Percentiles rank a stretch among this genome's conserved stretches.
Evolutionary conservation across 2,329 filamentous ascomycete species (phyloP).

Genomic region (Ceratocystis colombiana): DNA sequence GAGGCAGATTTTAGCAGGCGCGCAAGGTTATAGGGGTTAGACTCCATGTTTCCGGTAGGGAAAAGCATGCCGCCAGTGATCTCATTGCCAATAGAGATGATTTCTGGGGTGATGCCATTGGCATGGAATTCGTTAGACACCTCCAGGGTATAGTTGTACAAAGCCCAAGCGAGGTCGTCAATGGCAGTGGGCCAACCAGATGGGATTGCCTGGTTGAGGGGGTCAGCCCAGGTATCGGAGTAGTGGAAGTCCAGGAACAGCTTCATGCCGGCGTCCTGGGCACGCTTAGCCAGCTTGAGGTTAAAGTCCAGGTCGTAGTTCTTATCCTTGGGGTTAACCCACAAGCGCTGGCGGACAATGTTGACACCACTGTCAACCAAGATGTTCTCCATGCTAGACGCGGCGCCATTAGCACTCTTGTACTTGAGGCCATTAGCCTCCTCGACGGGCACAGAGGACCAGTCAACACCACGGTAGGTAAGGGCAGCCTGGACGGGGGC

Average conservation of each 20-base stretch:
- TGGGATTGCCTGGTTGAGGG: constrained; percentile 51
- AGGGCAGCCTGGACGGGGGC: constrained; percentile 36
- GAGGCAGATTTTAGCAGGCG: constrained; percentile 54
- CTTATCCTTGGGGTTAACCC: constrained; percentile 57
- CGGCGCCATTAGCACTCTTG: constrained; percentile 45
- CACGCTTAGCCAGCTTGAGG: constrained; percentile 54
- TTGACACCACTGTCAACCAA: constrained; percentile 54
- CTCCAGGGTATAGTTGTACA: constrained; percentile 59
- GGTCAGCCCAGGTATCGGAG: constrained; percentile 63
- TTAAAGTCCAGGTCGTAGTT: constrained; percentile 63
- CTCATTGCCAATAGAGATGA: constrained; percentile 65
- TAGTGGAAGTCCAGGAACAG: constrained; percentile 56
- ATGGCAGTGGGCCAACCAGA: constrained; percentile 53
- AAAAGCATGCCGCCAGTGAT: constrained; percentile 58
- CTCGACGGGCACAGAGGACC: constrained; percentile 56
- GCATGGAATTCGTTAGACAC: constrained; percentile 51
- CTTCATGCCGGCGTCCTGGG: constrained; percentile 50
- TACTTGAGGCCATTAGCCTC: constrained; percentile 53
- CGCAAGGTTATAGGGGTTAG: constrained; percentile 50
- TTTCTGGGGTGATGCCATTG: constrained; percentile 45
- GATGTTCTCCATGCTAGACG: constrained; percentile 52
- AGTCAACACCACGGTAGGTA: constrained; percentile 57
- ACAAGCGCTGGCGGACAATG: constrained; percentile 59
- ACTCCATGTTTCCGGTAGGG: constrained; percentile 47
- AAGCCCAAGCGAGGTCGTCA: constrained; percentile 47